Conservation (phyloP, 371 early-diverging fungal species). For the Mucor circinelloides region DNA sequence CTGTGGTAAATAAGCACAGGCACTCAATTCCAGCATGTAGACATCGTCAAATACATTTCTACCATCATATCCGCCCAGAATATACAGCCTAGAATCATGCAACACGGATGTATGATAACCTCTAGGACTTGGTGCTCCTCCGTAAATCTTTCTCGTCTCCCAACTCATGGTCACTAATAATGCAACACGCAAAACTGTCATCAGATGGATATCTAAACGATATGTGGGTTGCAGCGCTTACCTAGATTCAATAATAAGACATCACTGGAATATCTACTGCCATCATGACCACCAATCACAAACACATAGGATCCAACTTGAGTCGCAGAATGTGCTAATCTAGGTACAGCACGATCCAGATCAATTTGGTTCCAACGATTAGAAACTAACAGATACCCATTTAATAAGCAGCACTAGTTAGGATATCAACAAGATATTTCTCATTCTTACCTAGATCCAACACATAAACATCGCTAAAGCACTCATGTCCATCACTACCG, state of each 20-base stretch:
- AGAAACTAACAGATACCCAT: no score
- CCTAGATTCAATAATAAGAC: constrained; percentile 83
- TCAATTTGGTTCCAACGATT: constrained; percentile 65
- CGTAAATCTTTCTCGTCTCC: constrained; percentile 77
- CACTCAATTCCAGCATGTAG: constrained; percentile 79
- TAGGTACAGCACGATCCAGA: constrained; percentile 65
- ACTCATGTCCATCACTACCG: constrained; percentile 90
- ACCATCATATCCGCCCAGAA: constrained; percentile 89
- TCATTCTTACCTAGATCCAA: constrained; percentile 59
- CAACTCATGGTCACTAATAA: constrained; percentile 81
- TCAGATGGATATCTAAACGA: neutral
- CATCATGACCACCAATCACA: constrained; percentile 89
- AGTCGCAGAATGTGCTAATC: constrained; percentile 85
- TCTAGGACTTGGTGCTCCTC: constrained; percentile 66
- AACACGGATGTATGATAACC: constrained; percentile 86
- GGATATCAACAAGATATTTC: no score
- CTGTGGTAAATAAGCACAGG: constrained; percentile 75
- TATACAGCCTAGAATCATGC: constrained; percentile 78
- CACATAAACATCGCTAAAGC: constrained; percentile 82
- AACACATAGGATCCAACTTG: constrained; percentile 90
- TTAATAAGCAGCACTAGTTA: no score
- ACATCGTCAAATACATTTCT: constrained; percentile 81
- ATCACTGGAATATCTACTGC: constrained; percentile 76
- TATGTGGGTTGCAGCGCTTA: constrained; percentile 21
- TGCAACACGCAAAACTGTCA: neutral